phyloP scores from a whole-genome alignment of 495 filamentous ascomycete genomes.

The Tuber indicum region DNA sequence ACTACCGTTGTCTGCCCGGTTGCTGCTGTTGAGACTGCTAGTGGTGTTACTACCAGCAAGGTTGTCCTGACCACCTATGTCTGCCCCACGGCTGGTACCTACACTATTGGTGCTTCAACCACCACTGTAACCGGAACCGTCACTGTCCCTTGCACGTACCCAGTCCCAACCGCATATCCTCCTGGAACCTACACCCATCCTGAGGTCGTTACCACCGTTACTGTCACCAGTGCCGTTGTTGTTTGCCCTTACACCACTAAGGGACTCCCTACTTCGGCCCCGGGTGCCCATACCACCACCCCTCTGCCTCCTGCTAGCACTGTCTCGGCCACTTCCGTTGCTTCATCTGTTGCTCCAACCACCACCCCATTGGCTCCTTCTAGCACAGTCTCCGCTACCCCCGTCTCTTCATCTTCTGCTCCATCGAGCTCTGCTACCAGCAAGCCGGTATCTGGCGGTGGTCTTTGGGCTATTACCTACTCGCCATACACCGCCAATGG shows the following conservation, averaged over 20 bases:
- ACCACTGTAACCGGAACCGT: conserved; percentile 50
- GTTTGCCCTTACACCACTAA: conserved; percentile 62
- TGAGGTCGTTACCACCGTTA: conserved; percentile 60
- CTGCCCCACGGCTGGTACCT: conserved; percentile 72
- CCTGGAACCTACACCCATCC: conserved; percentile 70
- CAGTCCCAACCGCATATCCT: conserved; percentile 57
- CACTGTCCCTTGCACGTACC: conserved; percentile 58
- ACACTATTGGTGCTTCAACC: conserved; percentile 69
- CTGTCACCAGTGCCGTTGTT: conserved; percentile 60
- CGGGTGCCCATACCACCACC: conserved; percentile 17
- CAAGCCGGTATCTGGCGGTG: conserved; percentile 28
- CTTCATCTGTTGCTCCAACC: conserved; percentile 10
- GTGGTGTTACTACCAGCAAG: conserved; percentile 59
- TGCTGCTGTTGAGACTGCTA: conserved; percentile 57
- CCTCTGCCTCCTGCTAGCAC: conserved; percentile 20
- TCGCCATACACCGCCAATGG: conserved; percentile 61
- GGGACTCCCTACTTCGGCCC: conserved; percentile 35
- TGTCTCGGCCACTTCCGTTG: background rate
- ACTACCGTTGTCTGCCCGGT: conserved; percentile 71
- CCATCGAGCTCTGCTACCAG: conserved; percentile 22
- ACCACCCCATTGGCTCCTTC: conserved; percentile 17
- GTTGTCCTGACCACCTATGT: conserved; percentile 66
- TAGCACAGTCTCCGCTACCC: conserved; percentile 20
- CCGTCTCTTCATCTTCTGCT: conserved; percentile 14
- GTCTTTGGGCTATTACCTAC: conserved; percentile 85